Evolutionary conservation across 257 asterid genomes (phyloP), one percentile per base, ranked within the genome.

Genomic region (Thymus mandschuricus): DNA sequence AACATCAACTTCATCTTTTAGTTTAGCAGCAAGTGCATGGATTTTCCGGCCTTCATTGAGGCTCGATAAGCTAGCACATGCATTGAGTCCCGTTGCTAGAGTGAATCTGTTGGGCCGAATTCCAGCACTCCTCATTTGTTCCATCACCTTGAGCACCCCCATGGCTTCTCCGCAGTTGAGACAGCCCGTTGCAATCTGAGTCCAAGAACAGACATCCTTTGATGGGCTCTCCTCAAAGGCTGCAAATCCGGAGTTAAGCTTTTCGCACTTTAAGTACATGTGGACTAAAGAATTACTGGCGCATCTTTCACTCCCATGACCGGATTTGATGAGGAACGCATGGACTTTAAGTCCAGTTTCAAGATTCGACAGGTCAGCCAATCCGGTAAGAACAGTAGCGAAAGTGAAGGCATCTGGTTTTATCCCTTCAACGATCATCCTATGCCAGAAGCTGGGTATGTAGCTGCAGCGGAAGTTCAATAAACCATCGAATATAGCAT

Each of bases 131-230:
- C 90, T 83, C 93, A 90, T 90, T 56, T 81, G 74, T 35, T 77
- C 81, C 9, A 90, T 79, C 43, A 81, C 86, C 77, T 35, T 64
- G 3, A 90, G 85, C 41, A 87, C 91, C 70, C 75, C 83, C 29
- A 59, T 69, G 4, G 96, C 91, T 68, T 88, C 83, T 44, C 86
- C 90, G 28, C 87, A 81, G 38, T 81, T 82, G 75, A 90, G 74
- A 72, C 88, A 85, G 57, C 91, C 87, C 29, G 89, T 72, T 5
- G 89, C 97, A 82, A 88, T 86, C 49, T 86, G 90, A 55, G 96
- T 85, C 97, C 97, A 90, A 52, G 87, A 79, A 49, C 81, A 78
- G 8, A 86, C 92, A 61, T 88, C 90, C 58, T 83, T 88, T 6
- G 52, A 54, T 10, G 80, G 79, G 44, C 85, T 86, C 76, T 90